Conservation (phyloP, 2,329 filamentous ascomycete genomes). For the Ceratocystis cubensis region DNA sequence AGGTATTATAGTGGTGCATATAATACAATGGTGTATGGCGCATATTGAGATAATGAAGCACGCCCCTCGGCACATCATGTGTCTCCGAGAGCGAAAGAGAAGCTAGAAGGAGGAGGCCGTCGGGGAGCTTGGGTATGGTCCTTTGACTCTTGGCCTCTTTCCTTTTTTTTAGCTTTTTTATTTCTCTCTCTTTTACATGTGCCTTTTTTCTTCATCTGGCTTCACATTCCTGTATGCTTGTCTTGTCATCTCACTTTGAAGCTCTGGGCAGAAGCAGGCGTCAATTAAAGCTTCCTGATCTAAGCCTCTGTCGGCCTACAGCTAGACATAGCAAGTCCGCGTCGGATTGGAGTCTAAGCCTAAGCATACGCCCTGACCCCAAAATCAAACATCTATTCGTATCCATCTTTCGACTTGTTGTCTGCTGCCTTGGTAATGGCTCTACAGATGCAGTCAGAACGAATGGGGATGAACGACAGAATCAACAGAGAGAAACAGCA, state of each 20-base stretch:
- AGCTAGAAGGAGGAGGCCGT: constrained; percentile 5
- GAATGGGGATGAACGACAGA: background rate
- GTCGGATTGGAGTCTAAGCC: background rate
- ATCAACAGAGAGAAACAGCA: background rate
- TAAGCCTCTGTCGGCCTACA: background rate
- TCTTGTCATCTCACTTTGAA: background rate
- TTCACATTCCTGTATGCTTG: background rate
- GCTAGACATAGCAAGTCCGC: background rate
- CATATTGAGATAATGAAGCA: background rate
- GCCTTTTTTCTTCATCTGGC: background rate
- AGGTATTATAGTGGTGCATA: background rate
- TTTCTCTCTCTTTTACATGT: background rate
- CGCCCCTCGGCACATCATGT: background rate
- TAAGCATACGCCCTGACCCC: background rate
- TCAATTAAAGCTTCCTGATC: background rate
- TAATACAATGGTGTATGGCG: too few species aligned
- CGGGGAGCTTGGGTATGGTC: background rate
- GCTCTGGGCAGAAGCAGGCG: background rate
- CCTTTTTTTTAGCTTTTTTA: background rate
- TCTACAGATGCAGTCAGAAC: background rate
- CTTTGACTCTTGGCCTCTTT: background rate
- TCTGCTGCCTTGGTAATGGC: background rate
- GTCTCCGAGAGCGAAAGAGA: background rate
- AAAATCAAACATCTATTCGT: background rate
- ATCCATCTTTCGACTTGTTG: background rate